These are phyloP conservation scores for Arabidopsis hybrid DNA, from an alignment of 441 rosid species.

Conservation along the genomic window DNA sequence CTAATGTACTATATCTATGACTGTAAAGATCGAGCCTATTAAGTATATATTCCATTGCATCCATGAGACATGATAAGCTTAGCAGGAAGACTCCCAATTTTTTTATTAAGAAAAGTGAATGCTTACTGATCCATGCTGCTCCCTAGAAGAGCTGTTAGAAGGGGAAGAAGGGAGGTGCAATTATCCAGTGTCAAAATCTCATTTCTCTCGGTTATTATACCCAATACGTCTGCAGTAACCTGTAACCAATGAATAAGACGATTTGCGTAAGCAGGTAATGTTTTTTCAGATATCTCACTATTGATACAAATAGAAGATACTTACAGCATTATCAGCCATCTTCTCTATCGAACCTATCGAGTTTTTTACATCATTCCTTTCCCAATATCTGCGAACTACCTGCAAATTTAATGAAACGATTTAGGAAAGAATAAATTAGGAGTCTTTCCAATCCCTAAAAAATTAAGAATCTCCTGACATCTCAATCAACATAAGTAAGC, in stretches of 20 bases:
- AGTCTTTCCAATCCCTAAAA: background rate
- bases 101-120: conserved; percentile 3
- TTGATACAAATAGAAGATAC: conserved; percentile 40
- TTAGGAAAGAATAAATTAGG: conserved; percentile 28
- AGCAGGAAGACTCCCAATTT: background rate
- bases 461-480: conserved; percentile 15
- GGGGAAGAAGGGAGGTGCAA: conserved; percentile 89
- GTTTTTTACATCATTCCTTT: conserved; percentile 80
- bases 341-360: conserved; percentile 80
- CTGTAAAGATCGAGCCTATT: conserved; percentile 14
- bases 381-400: conserved; percentile 93
- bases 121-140: conserved; percentile 86
- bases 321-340: conserved; percentile 95
- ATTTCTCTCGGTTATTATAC: conserved; percentile 65
- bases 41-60: background rate
- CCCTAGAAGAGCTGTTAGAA: conserved; percentile 70
- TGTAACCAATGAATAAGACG: conserved; percentile 46
- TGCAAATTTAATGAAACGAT: conserved; percentile 47
- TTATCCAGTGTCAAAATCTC: conserved; percentile 82
- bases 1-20: conserved; percentile 13
- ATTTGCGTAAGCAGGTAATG: background rate
- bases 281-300: background rate
- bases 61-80: conserved; percentile 17
- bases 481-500: background rate
- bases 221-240: conserved; percentile 87